Evolutionary conservation across 345 rosid genomes (phyloP).

Genomic region (Lepidium sativum): DNA sequence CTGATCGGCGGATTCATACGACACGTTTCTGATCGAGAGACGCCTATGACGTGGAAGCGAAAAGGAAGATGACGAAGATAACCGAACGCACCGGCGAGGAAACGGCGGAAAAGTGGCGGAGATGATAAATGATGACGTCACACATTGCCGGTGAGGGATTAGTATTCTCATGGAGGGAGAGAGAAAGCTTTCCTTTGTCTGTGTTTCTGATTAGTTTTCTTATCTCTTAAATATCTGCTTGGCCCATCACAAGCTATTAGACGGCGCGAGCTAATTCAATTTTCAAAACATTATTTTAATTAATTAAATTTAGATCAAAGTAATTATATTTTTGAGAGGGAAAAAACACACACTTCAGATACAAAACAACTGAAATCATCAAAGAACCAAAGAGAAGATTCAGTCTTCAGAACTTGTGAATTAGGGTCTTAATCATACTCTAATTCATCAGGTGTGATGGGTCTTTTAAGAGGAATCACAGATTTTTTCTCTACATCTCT

Average conservation of each 20-base stretch:
- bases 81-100: neutral
- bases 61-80: neutral
- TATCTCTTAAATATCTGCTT: conserved; percentile 17
- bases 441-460: conserved; percentile 75
- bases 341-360: neutral
- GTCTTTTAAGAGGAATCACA: conserved; percentile 78
- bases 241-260: conserved; percentile 2
- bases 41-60: conserved; percentile 13
- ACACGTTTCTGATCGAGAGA: conserved; percentile 27
- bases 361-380: neutral
- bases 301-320: neutral
- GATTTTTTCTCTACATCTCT: conserved; percentile 84
- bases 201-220: conserved; percentile 30
- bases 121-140: conserved; percentile 25
- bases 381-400: neutral
- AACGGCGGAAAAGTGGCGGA: conserved; percentile 7
- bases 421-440: conserved; percentile 59
- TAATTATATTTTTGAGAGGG: neutral
- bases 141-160: conserved; percentile 18
- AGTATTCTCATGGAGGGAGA: conserved; percentile 20
- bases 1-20: conserved; percentile 26
- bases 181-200: neutral
- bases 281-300: neutral
- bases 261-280: conserved; percentile 7
- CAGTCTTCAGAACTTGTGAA: neutral